These are phyloP conservation scores for Phytophthora kernoviae DNA, from an alignment of 352 stramenopile species.

Conservation along the genomic window DNA sequence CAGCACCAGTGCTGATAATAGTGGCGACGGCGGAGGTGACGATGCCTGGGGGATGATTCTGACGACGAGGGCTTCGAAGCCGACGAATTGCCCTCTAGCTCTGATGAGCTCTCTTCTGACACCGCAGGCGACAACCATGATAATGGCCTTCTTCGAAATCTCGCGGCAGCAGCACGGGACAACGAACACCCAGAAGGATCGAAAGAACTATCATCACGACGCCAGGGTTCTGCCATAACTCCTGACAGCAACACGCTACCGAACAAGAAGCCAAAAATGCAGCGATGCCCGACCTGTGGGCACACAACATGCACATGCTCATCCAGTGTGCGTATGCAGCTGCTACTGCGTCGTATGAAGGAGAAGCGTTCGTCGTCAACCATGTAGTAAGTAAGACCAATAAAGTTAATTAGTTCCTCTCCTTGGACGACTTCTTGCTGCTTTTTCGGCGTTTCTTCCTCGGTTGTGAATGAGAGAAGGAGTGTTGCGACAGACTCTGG, in stretches of 20 bases:
- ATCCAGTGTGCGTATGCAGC: constrained; percentile 44
- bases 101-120: constrained; percentile 37
- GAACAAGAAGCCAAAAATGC: constrained; percentile 57
- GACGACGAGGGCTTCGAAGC: constrained; percentile 72
- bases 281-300: constrained; percentile 36
- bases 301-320: constrained; percentile 42
- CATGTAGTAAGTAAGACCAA: constrained; percentile 24
- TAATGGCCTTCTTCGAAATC: neutral
- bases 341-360: constrained; percentile 43
- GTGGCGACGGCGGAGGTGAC: constrained; percentile 18
- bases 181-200: neutral
- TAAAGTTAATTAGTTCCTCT: constrained; percentile 23
- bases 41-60: constrained; percentile 37
- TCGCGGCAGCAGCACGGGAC: neutral
- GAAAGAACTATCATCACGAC: neutral
- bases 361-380: constrained; percentile 40
- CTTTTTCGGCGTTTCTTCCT: constrained; percentile 37
- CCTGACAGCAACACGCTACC: constrained; percentile 20
- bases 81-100: constrained; percentile 68
- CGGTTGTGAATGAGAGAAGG: constrained; percentile 39
- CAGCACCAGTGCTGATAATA: neutral
- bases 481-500: constrained; percentile 76
- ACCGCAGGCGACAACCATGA: constrained; percentile 31
- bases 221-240: neutral
- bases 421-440: constrained; percentile 20